Evolutionary conservation across 2,329 filamentous ascomycete species (phyloP).

Genomic region (Neofusicoccum umdonicola): DNA sequence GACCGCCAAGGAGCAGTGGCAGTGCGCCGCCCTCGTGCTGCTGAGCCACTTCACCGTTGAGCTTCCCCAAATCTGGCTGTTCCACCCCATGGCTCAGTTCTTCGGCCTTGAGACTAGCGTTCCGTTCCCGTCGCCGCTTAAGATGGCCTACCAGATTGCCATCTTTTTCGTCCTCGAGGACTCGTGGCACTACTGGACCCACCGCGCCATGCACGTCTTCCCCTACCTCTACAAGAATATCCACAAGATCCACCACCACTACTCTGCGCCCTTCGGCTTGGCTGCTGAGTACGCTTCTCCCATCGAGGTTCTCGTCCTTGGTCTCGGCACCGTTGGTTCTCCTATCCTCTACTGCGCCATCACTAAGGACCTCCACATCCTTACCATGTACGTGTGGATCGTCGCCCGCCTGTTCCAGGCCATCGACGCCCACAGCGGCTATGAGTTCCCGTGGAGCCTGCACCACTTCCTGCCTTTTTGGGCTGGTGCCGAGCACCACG

Average conservation of each 20-base stretch:
- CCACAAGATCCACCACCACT: conserved; percentile 99
- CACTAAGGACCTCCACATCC: conserved; percentile 84
- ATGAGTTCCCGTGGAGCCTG: conserved; percentile 97
- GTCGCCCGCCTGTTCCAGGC: conserved; percentile 90
- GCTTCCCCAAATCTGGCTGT: conserved; percentile 97
- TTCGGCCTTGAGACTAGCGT: conserved; percentile 85
- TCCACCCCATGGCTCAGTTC: conserved; percentile 93
- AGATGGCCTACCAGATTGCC: conserved; percentile 86
- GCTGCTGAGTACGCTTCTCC: conserved; percentile 97
- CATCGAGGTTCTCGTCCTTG: conserved; percentile 93
- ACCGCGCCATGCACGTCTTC: conserved; percentile 89
- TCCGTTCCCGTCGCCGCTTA: conserved; percentile 81
- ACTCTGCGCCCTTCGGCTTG: conserved; percentile 93
- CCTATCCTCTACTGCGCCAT: conserved; percentile 81
- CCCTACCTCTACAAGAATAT: conserved; percentile 86
- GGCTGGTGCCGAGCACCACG: conserved; percentile 96
- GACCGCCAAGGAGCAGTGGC: conserved; percentile 88
- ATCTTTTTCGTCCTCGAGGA: conserved; percentile 97
- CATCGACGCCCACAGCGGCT: conserved; percentile 95
- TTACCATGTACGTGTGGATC: conserved; percentile 99
- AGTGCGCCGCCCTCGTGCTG: conserved; percentile 89
- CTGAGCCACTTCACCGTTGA: conserved; percentile 97
- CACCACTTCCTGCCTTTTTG: conserved; percentile 96
- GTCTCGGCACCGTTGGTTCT: conserved; percentile 76
- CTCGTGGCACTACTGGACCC: conserved; percentile 97